Evolutionary conservation across 805 yeast genomes (phyloP).

Genomic region (Schizosaccharomyces osmophilus): DNA sequence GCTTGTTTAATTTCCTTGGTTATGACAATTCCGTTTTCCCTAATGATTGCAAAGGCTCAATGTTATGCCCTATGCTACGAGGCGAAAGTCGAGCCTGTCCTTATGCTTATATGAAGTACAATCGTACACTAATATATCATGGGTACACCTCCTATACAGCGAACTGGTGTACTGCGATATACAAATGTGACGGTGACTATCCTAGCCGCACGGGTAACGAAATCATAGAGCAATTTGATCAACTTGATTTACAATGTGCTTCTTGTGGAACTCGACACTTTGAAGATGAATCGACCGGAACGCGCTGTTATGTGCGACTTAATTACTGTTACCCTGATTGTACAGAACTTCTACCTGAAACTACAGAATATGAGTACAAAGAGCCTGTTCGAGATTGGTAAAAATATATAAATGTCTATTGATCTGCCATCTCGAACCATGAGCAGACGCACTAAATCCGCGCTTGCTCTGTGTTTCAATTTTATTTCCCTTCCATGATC

Average conservation of each 20-base stretch:
- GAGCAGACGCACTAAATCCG: too few relatives aligned
- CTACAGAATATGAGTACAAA: neutral
- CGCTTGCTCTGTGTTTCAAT: too few relatives aligned
- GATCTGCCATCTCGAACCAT: too few relatives aligned
- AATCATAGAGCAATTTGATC: neutral
- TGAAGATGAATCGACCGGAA: neutral
- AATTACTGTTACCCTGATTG: neutral
- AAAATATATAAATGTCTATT: neutral
- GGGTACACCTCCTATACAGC: neutral
- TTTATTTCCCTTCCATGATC: too few relatives aligned
- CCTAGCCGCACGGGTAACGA: neutral
- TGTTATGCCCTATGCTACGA: neutral
- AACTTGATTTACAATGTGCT: neutral
- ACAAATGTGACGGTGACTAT: neutral
- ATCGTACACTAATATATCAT: neutral
- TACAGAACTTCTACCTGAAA: neutral
- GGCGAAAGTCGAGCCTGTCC: neutral
- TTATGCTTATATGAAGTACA: neutral
- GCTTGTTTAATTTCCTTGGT: neutral
- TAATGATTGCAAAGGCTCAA: neutral
- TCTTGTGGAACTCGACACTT: neutral
- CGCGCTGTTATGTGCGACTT: neutral
- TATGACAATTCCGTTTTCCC: neutral
- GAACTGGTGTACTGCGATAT: neutral
- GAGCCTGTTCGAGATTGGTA: neutral